Conservation (phyloP, 225 moss, liverwort and hornwort genomes). For the Straminergon stramineum region DNA sequence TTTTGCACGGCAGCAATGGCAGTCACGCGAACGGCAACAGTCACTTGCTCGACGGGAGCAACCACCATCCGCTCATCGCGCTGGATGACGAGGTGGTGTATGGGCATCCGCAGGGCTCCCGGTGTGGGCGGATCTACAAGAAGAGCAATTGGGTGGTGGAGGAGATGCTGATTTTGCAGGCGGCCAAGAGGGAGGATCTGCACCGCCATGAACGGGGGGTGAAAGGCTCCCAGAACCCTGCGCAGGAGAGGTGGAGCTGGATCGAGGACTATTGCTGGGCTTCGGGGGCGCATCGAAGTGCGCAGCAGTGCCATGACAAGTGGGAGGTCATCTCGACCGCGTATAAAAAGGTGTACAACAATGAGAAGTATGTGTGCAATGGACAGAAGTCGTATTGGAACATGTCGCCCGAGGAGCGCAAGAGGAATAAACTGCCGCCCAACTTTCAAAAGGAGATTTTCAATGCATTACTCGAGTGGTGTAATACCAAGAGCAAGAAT, state of each 20-base stretch:
- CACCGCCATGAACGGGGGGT: slow-evolving; percentile 45
- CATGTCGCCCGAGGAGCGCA: slow-evolving; percentile 66
- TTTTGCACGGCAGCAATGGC: slow-evolving; percentile 32
- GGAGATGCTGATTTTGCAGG: slow-evolving; percentile 70
- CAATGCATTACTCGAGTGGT: slow-evolving; percentile 62
- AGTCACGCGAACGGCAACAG: slow-evolving; percentile 24
- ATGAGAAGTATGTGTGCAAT: slow-evolving; percentile 41
- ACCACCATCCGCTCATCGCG: slow-evolving; percentile 14
- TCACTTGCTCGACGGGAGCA: slow-evolving; percentile 14
- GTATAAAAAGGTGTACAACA: slow-evolving; percentile 62
- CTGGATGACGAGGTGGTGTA: slow-evolving; percentile 44
- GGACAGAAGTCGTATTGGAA: slow-evolving; percentile 66
- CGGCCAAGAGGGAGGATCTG: slow-evolving; percentile 62
- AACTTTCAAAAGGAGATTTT: slow-evolving; percentile 67
- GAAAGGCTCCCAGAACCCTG: slow-evolving; percentile 43
- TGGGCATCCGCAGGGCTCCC: slow-evolving; percentile 34
- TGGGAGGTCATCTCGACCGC: slow-evolving; percentile 74
- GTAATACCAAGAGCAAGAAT: slow-evolving; percentile 48
- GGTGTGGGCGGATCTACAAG: slow-evolving; percentile 58
- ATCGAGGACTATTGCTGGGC: slow-evolving; percentile 78
- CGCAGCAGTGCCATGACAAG: slow-evolving; percentile 80
- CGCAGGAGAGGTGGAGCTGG: slow-evolving; percentile 75
- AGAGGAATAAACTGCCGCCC: slow-evolving; percentile 54
- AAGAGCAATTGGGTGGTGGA: slow-evolving; percentile 72
- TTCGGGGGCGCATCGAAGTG: slow-evolving; percentile 48